A percentile compares a stretch with the other conserved stretches of the same genome.
Conservation (phyloP, 148 eudicot genomes). For the Drosera capensis region DNA sequence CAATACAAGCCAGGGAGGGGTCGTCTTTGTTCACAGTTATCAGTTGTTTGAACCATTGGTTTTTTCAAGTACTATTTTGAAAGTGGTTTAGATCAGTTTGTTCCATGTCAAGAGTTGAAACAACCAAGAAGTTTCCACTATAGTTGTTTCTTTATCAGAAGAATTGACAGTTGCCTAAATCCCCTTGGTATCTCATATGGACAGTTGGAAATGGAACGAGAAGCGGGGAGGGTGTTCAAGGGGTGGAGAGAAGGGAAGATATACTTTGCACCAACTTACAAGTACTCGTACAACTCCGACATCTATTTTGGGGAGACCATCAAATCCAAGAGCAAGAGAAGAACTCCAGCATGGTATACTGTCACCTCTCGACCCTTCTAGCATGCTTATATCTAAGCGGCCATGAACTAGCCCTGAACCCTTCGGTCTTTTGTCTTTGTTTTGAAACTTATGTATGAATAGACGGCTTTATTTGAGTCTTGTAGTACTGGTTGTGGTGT, state of each 20-base stretch:
- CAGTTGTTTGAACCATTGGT: too few relatives aligned
- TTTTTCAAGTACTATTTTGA: too few relatives aligned
- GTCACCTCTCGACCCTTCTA: background rate
- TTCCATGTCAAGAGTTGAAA: too few relatives aligned
- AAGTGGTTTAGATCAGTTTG: too few relatives aligned
- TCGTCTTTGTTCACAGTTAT: too few relatives aligned
- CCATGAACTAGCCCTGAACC: background rate
- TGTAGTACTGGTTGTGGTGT: background rate
- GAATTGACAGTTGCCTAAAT: background rate
- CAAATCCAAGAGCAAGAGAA: slow-evolving; percentile 44
- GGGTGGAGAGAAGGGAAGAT: slow-evolving; percentile 72
- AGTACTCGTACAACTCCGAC: slow-evolving; percentile 49
- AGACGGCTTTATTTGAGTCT: too few relatives aligned
- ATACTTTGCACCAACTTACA: slow-evolving; percentile 60
- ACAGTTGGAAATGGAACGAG: slow-evolving; percentile 59
- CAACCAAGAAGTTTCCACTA: background rate
- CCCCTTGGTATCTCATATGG: background rate
- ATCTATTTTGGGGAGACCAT: slow-evolving; percentile 37
- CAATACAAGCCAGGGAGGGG: too few relatives aligned
- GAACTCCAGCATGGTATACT: slow-evolving; percentile 77
- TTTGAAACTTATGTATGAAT: background rate
- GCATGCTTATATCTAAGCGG: background rate
- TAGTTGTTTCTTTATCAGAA: background rate
- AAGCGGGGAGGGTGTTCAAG: slow-evolving; percentile 46
- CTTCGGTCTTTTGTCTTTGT: background rate